Conservation (phyloP, 75 land plant genomes). For the Picea sitchensis region DNA sequence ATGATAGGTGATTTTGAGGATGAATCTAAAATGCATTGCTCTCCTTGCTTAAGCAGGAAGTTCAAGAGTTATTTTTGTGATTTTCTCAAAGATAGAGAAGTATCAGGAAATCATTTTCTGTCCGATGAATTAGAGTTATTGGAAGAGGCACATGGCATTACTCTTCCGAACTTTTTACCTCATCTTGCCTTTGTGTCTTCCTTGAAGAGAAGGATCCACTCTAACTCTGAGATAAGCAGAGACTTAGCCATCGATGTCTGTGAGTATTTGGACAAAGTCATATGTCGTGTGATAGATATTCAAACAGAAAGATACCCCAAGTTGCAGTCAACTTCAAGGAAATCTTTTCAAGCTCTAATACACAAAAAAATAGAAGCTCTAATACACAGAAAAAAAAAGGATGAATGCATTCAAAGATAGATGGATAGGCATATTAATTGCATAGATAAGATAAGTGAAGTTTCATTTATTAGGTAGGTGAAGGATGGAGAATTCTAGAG, state of each 20-base stretch:
- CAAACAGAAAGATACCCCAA: slow-evolving; percentile 7
- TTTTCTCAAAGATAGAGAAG: neutral
- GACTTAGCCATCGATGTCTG: slow-evolving; percentile 1
- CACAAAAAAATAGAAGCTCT: too few species aligned
- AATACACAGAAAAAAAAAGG: neutral
- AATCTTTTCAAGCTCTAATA: neutral
- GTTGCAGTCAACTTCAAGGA: neutral
- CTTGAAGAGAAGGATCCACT: slow-evolving; percentile 5
- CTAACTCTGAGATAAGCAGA: neutral
- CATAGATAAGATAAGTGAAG: too few species aligned
- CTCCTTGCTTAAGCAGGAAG: neutral
- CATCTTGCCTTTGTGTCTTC: neutral
- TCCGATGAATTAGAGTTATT: slow-evolving; percentile 1
- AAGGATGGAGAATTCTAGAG: too few species aligned
- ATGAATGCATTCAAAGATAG: neutral
- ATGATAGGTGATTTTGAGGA: slow-evolving; percentile 35
- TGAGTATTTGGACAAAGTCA: slow-evolving; percentile 9
- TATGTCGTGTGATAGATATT: neutral
- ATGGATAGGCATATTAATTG: too few species aligned
- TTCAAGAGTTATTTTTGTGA: neutral
- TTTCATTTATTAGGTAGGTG: too few species aligned
- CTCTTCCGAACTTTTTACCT: neutral
- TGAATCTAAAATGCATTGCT: slow-evolving; percentile 20
- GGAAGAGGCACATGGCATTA: slow-evolving; percentile 11
- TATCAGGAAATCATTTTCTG: neutral